Conservation (phyloP, 2,329 filamentous ascomycete species). For the Phyllosticta citribraziliensis region DNA sequence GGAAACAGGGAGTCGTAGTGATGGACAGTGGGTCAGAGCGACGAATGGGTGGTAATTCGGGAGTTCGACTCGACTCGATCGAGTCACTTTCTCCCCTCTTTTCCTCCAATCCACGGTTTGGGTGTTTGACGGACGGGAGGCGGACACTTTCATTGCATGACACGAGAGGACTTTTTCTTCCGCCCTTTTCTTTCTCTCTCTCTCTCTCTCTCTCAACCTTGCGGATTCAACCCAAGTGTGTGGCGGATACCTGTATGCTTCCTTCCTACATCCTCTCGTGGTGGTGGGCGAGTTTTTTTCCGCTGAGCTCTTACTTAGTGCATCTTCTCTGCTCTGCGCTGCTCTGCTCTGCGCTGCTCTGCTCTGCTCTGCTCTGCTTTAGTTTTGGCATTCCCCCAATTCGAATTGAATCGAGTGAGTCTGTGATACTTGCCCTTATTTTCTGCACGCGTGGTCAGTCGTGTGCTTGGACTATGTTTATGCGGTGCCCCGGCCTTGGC, state of each 20-base stretch:
- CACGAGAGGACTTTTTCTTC: neutral
- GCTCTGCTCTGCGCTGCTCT: too few species aligned
- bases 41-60: too few species aligned
- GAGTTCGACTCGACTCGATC: neutral
- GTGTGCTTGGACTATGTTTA: neutral
- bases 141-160: neutral
- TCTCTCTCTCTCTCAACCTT: too few species aligned
- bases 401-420: neutral
- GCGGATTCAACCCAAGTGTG: neutral
- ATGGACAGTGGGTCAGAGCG: too few species aligned
- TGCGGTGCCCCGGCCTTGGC: too few species aligned
- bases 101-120: neutral
- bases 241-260: neutral
- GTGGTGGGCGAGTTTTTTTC: too few species aligned
- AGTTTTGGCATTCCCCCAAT: too few species aligned
- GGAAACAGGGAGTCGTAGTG: neutral
- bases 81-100: neutral
- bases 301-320: too few species aligned
- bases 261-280: too few species aligned
- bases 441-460: neutral
- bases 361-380: too few species aligned
- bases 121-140: neutral
- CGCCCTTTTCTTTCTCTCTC: too few species aligned
- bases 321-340: too few species aligned
- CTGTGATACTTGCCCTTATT: neutral